These are phyloP conservation scores for Phytophthora aleatoria DNA, from an alignment of 352 stramenopile species.

Conservation along the genomic window DNA sequence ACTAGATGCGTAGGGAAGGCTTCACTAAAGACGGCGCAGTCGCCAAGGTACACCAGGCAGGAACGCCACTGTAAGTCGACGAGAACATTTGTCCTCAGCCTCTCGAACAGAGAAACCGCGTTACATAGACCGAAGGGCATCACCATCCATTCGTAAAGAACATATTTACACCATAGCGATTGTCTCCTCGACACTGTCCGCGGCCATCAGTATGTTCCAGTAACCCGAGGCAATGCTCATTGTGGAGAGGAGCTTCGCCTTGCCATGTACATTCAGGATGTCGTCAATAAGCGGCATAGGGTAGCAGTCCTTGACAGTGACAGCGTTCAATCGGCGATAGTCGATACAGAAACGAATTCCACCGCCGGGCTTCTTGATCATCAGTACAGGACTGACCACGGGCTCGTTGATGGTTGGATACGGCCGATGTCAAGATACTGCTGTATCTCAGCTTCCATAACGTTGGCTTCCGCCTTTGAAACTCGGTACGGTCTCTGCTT, in stretches of 20 bases:
- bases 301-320: neutral
- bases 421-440: neutral
- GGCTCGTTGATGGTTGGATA: neutral
- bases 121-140: neutral
- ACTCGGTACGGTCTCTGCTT: neutral
- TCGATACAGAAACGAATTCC: neutral
- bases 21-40: neutral
- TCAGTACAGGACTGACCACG: neutral
- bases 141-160: neutral
- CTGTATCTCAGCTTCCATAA: neutral
- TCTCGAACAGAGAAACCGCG: neutral
- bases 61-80: neutral
- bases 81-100: too few relatives aligned
- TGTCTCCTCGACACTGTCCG: neutral
- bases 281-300: too few relatives aligned
- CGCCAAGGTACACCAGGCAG: neutral
- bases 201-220: neutral
- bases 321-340: neutral
- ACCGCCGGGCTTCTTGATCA: neutral
- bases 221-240: neutral
- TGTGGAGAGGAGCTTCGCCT: neutral
- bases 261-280: neutral
- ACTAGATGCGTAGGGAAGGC: neutral
- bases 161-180: neutral
- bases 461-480: neutral